These are phyloP conservation scores for Curvularia hawaiiensis DNA, from an alignment of 2,329 filamentous ascomycete species.

Conservation along the genomic window DNA sequence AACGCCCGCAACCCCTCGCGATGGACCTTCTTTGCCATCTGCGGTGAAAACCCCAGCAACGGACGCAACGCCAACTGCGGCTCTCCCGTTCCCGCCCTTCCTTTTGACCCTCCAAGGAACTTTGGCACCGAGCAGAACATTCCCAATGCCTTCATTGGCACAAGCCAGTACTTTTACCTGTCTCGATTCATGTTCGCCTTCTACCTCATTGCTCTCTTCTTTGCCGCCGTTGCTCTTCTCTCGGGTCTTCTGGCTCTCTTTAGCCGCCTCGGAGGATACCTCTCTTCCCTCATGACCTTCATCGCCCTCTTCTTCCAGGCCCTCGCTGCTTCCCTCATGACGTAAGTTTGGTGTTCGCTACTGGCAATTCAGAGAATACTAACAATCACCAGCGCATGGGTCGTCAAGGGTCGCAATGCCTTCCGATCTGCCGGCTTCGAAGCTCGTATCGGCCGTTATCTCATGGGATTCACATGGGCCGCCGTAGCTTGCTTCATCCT, in stretches of 20 bases:
- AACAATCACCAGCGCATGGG: constrained; percentile 59
- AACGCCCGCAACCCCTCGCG: constrained; percentile 64
- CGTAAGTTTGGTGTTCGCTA: constrained; percentile 58
- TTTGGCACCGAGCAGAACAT: constrained; percentile 63
- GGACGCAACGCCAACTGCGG: constrained; percentile 68
- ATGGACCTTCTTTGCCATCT: constrained; percentile 93
- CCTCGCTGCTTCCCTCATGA: constrained; percentile 73
- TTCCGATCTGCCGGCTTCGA: constrained; percentile 63
- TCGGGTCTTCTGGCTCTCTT: constrained; percentile 71
- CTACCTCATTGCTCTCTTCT: constrained; percentile 83
- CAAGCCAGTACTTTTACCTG: constrained; percentile 76
- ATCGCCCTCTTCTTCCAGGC: constrained; percentile 72
- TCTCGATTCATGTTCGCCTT: constrained; percentile 95
- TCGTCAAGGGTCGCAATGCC: constrained; percentile 70
- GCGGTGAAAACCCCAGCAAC: constrained; percentile 60
- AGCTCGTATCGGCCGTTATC: constrained; percentile 68
- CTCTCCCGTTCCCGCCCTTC: constrained; percentile 64
- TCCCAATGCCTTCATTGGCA: constrained; percentile 59
- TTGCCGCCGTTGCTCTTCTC: constrained; percentile 71
- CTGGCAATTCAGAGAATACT: constrained; percentile 12
- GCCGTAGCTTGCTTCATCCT: constrained; percentile 70
- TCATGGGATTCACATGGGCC: constrained; percentile 79
- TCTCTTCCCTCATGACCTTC: constrained; percentile 64
- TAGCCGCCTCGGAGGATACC: constrained; percentile 70
- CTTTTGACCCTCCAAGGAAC: constrained; percentile 67